Conservation (phyloP, 805 yeast species). For the Naumovozyma castellii region DNA sequence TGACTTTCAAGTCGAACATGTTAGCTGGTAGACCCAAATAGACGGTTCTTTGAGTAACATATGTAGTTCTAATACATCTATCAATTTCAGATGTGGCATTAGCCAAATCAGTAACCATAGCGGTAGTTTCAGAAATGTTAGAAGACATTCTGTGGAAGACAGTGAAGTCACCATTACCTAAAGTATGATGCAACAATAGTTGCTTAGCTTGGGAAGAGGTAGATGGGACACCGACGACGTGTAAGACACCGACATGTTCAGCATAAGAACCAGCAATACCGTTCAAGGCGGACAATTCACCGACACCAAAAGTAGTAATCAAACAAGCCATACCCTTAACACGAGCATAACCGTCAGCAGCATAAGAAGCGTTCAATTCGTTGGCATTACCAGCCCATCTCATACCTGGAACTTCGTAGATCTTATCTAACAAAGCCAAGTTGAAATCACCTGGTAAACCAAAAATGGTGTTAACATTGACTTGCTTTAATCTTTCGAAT, state of each 20-base stretch:
- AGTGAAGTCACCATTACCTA: conserved; percentile 71
- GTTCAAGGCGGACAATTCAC: conserved; percentile 71
- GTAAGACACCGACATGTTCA: conserved; percentile 74
- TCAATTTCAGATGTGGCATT: conserved; percentile 63
- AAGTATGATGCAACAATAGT: conserved; percentile 65
- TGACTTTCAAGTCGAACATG: conserved; percentile 54
- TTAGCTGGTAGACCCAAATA: conserved; percentile 74
- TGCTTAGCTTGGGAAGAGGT: conserved; percentile 59
- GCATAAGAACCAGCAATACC: conserved; percentile 83
- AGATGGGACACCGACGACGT: conserved; percentile 78
- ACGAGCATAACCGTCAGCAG: conserved; percentile 81
- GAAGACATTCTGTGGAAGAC: conserved; percentile 70
- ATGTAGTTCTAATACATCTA: conserved; percentile 59
- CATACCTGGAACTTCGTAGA: conserved; percentile 55
- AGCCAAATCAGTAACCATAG: conserved; percentile 48
- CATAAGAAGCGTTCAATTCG: conserved; percentile 66
- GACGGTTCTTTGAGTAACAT: conserved; percentile 63
- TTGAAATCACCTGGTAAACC: conserved; percentile 74
- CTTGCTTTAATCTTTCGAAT: conserved; percentile 47
- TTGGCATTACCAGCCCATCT: conserved; percentile 81
- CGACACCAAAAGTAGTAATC: conserved; percentile 81
- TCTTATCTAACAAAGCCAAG: conserved; percentile 50
- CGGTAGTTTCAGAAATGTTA: conserved; percentile 54
- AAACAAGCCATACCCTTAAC: conserved; percentile 62
- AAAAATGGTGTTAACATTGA: conserved; percentile 52